Percentiles rank a stretch among this genome's conserved stretches.
These are phyloP conservation scores for Hypsizygus ulmarius DNA, from an alignment of 1,284 basidiomycete species.

Conservation along the genomic window DNA sequence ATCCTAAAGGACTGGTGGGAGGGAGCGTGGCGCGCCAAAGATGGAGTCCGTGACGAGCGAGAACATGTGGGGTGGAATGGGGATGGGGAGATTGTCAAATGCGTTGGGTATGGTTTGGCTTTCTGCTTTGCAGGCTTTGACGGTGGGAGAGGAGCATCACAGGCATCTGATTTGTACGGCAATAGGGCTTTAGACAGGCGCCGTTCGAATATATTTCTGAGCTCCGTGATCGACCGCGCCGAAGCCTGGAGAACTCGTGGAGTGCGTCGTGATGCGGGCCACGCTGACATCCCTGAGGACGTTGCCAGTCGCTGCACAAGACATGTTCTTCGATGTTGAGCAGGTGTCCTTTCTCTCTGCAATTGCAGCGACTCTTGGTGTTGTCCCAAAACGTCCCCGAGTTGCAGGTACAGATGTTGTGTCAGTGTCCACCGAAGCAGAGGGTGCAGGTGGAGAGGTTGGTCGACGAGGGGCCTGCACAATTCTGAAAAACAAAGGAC, in stretches of 20 bases:
- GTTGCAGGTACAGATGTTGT: constrained; percentile 4
- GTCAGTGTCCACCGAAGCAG: constrained; percentile 10
- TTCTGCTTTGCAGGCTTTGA: background rate
- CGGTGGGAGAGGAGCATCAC: constrained; percentile 1
- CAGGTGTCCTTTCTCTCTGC: constrained; percentile 4
- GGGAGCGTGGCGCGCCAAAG: no score
- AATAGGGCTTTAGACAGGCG: constrained; percentile 19
- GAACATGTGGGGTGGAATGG: no score
- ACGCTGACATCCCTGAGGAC: constrained; percentile 11
- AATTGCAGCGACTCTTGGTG: background rate
- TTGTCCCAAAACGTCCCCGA: constrained; percentile 6
- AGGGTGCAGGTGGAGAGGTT: constrained; percentile 10
- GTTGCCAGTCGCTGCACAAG: constrained; percentile 14
- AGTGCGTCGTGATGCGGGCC: background rate
- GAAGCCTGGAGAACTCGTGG: constrained; percentile 26
- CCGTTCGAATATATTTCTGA: constrained; percentile 25
- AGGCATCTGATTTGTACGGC: constrained; percentile 24
- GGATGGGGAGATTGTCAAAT: background rate
- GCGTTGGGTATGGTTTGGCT: background rate
- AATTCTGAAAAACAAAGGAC: background rate
- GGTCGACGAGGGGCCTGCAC: background rate
- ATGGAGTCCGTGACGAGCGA: no score
- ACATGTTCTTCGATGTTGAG: constrained; percentile 8
- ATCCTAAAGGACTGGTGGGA: no score
- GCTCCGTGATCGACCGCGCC: constrained; percentile 21